Base-by-base conservation (phyloP, 345 rosid species). In the Psidium guajava region DNA sequence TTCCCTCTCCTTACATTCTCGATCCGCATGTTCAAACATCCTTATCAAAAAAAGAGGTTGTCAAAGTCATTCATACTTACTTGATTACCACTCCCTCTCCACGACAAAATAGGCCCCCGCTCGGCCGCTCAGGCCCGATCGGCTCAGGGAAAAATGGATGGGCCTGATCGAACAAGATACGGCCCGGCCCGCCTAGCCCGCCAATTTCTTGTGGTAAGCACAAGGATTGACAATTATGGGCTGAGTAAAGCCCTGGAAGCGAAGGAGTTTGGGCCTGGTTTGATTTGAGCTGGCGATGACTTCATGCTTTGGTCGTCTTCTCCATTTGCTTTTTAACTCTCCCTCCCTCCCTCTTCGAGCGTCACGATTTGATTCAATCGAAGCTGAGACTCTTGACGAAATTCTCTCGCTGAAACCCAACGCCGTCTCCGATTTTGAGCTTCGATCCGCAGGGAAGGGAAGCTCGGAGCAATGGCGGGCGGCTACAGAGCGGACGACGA, bases 401-500 rank as follows among this genome's bases (percentile, higher is more conserved):
- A 69, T 69, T 22, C 80, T 69, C 47, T 69, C 47, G 21, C 54
- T 16, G 15, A 53, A 53, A 53, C 25, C 80, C 47, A 22, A 20
- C 42, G 75, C 42, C 75, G 80, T 69, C 22, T 69, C 80, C 80
- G 47, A 36, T 18, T 42, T 36, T 4, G 80, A 36, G 80, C 80
- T 36, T 36, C 86, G 61, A 82, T 77, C 86, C 77, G 77, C 57
- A n/a, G 25, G 84, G 61, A 52, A 24, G 13, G 40, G 24, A 51
- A 55, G 57, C 57, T 24, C 84, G 8, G 42, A 27, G 25, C 82
- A 47, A 82, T 84, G 85, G 93, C 94, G 92, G 94, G 93, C 82
- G 92, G 93, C 54, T 95, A 94, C 87, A 90, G 93, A 92, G 93
- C 93, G 25, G 98, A 94, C n/a, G 98, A 95, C 58, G 96, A 94